phyloP scores from a whole-genome alignment of 2,329 filamentous ascomycete species.

The Colletotrichum eremochloae region DNA sequence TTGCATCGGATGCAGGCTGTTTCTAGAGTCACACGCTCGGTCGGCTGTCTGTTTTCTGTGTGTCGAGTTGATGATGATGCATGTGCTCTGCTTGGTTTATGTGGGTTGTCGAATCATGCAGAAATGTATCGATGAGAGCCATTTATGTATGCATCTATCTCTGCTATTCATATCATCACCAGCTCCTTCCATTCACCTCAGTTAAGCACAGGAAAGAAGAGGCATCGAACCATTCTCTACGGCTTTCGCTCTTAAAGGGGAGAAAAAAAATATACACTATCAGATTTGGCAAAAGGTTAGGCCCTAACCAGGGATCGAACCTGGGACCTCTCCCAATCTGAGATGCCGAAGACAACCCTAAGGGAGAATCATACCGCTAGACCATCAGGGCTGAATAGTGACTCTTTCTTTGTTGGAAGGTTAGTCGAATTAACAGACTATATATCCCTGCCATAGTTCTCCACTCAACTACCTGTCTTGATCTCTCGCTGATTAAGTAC shows the following conservation, averaged over 20 bases:
- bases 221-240: not conserved
- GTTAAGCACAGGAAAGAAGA: not conserved
- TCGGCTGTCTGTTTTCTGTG: not conserved
- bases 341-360: conserved; percentile 6
- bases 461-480: fast-evolving
- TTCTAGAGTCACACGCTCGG: too few species aligned
- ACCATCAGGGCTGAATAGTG: conserved; percentile 29
- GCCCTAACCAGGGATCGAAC: conserved; percentile 41
- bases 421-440: fast-evolving
- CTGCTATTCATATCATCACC: not conserved
- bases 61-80: not conserved
- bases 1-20: not conserved
- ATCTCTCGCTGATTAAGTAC: too few species aligned
- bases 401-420: not conserved
- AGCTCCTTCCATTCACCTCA: not conserved
- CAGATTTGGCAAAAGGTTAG: not conserved
- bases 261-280: not conserved
- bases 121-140: not conserved
- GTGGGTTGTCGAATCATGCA: not conserved
- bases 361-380: conserved; percentile 42
- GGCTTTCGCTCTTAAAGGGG: too few species aligned
- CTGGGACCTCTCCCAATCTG: conserved; percentile 27
- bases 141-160: too few species aligned
- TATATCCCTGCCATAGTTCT: fast-evolving
- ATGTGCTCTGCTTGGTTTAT: not conserved